phyloP scores from a whole-genome alignment of 1,284 basidiomycete genomes.

The Ustilago xerochloae region DNA sequence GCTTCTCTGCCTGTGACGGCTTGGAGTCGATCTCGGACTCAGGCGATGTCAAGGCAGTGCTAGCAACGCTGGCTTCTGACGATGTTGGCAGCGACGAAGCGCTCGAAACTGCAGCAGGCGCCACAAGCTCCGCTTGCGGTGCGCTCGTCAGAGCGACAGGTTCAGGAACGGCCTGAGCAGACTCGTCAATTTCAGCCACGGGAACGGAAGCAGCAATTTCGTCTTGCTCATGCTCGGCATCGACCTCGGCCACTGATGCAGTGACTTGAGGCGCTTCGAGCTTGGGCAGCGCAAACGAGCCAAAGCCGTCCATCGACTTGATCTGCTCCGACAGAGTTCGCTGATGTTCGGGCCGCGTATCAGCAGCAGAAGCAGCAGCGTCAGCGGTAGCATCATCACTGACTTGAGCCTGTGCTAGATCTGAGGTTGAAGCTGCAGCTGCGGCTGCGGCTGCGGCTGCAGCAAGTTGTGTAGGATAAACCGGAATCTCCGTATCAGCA shows the following conservation, averaged over 20 bases:
- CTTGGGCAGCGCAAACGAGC: conserved; percentile 24
- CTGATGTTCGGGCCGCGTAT: conserved; percentile 22
- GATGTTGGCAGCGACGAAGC: conserved; percentile 8
- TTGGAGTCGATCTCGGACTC: conserved; percentile 1
- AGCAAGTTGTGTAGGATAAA: conserved; percentile 16
- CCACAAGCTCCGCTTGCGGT: not conserved
- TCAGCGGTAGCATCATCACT: not conserved
- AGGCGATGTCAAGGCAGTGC: conserved; percentile 54
- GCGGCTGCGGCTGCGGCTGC: not conserved
- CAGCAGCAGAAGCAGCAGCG: not conserved
- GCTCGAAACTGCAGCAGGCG: not conserved
- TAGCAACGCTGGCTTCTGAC: conserved; percentile 49
- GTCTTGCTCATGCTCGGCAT: not conserved
- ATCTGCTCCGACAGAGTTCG: conserved; percentile 29
- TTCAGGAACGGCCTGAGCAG: not conserved
- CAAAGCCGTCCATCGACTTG: conserved; percentile 19
- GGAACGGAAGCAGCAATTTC: not conserved
- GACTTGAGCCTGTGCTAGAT: not conserved
- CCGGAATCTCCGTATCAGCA: conserved; percentile 20
- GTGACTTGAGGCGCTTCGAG: conserved; percentile 13
- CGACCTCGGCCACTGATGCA: not conserved
- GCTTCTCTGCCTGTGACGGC: not conserved
- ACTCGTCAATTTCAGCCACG: not conserved
- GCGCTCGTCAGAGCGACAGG: not conserved
- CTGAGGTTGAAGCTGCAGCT: not conserved